Percentiles rank a stretch among this genome's conserved stretches.
Evolutionary conservation across 2,329 filamentous ascomycete genomes (phyloP).

Genomic region (Stylonectria norvegica): DNA sequence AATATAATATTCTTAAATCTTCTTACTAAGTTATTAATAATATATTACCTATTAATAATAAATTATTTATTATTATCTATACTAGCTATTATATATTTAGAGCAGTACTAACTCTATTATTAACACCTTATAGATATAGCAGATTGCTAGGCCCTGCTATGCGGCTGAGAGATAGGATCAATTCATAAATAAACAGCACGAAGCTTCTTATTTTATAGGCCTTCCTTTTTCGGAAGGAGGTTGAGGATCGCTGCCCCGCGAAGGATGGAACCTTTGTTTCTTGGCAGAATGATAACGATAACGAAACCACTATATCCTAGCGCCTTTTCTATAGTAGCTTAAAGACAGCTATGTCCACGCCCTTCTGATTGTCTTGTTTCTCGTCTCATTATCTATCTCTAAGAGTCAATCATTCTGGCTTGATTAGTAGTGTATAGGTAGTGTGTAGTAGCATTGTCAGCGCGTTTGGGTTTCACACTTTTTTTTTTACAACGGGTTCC

Average conservation of each 20-base stretch:
- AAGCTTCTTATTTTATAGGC: background rate
- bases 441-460: no score
- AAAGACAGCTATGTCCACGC: constrained; percentile 5
- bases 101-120: no score
- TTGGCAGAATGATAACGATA: constrained; percentile 15
- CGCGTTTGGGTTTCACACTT: no score
- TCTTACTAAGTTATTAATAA: no score
- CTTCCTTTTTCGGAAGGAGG: constrained; percentile 16
- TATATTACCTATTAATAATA: no score
- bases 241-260: background rate
- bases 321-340: constrained; percentile 5
- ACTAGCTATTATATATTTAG: no score
- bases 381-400: background rate
- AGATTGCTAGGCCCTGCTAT: no score
- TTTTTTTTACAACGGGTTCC: background rate
- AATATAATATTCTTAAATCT: no score
- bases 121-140: no score
- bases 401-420: no score
- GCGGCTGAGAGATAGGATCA: background rate
- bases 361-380: background rate
- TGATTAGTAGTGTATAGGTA: no score
- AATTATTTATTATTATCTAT: no score
- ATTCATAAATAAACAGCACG: background rate
- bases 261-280: constrained; percentile 12
- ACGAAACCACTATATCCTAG: constrained; percentile 6